Evolutionary conservation across 2,329 filamentous ascomycete genomes (phyloP).

Genomic region (Ophiostoma sp.): DNA sequence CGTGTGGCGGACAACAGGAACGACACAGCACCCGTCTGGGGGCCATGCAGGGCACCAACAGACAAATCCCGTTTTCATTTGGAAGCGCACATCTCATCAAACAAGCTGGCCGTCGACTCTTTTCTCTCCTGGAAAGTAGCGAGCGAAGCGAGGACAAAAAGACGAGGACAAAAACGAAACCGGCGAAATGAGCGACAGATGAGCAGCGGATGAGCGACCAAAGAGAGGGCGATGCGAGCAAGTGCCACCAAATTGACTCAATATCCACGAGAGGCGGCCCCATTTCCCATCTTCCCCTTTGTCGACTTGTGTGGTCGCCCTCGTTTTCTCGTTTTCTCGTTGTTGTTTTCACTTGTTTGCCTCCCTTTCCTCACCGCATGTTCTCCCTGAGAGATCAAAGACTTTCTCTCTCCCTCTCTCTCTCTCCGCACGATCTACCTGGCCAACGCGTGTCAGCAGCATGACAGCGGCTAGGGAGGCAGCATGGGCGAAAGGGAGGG

Average conservation of each 20-base stretch:
- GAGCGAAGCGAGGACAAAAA: neutral
- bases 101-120: neutral
- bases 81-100: constrained; percentile 7
- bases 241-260: constrained; percentile 14
- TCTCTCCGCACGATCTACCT: constrained; percentile 2
- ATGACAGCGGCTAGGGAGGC: constrained; percentile 13
- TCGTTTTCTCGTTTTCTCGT: neutral
- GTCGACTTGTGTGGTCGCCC: neutral
- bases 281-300: neutral
- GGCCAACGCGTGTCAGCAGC: constrained; percentile 6
- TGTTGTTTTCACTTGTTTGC: neutral
- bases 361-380: neutral
- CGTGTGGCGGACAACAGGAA: constrained; percentile 19
- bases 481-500: neutral
- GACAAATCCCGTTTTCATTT: neutral
- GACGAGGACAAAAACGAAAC: neutral
- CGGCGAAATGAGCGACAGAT: neutral
- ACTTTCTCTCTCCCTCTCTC: neutral
- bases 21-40: neutral
- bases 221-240: constrained; percentile 8
- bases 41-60: constrained; percentile 4
- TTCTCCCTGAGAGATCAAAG: neutral
- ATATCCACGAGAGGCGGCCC: constrained; percentile 4
- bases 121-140: neutral
- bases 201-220: neutral